Evolutionary conservation across 2,329 filamentous ascomycete species (phyloP), one percentile per base, ranked within the genome.

Genomic region (Trichophyton mentagrophytes): DNA sequence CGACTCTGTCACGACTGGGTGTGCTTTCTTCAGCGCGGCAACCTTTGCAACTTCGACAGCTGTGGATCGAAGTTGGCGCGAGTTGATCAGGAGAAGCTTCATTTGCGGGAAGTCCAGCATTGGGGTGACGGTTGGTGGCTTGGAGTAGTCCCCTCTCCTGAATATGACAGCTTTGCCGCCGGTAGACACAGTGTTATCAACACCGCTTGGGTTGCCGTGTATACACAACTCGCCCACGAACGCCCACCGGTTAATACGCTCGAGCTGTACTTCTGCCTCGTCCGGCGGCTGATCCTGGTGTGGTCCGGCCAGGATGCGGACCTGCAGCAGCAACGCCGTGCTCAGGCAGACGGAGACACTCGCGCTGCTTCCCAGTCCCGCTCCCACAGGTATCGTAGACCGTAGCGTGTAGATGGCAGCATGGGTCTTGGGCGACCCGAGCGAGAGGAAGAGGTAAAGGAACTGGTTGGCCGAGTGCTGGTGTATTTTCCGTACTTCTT

Each of bases 171-270:
- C 93, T 75, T 96, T 96, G 61, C 93, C 93, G 68, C 95, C 89
- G 11, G 91, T 88, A 11, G 92, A 82, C 30, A 99, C 92, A 2
- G 93, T 99, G 73, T 99, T 99, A 75, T 99, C 93, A 49, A 99
- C 89, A 0, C 93, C 93, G 0, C 90, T 96, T 0, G 93, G 93
- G 69, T 95, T 97, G 42, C 92, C 93, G 71, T 99, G 93, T 64
- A 97, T 96, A 74, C 90, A 93, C 84, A 97, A 88, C 73, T 99
- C 93, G 25, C 88, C 88, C 0, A 99, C 93, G 73, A 96, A 97
- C 0, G 93, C 91, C 93, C 95, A 99, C 64, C 88, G 83, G 74
- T 99, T 99, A 76, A 99, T 96, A 65, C 92, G 85, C 76, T 97
- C 91, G 33, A 97, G 82, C 71, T 99, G 92, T 49, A 90, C 75